Evolutionary conservation across 768 basidiomycete genomes (phyloP), one percentile per base, ranked within the genome.

Genomic region (Artomyces pyxidatus): DNA sequence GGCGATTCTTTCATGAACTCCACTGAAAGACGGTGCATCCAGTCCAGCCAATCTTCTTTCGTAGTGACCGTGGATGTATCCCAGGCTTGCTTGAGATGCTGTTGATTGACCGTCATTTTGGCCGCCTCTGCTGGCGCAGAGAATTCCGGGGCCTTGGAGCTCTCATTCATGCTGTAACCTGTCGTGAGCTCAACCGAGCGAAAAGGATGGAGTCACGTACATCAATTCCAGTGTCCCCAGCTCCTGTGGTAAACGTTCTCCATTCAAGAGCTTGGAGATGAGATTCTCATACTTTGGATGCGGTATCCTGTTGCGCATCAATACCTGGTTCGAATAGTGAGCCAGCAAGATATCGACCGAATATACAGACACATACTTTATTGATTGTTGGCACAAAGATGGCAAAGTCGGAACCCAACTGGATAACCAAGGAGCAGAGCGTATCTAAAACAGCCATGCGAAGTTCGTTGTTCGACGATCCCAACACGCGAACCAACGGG

Each of bases 1-100:
- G 96, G 95, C 0, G 95, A 97, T 55, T 98, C 93, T 61, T 94
- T 90, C 86, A 99, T 94, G 60, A 98, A 86, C 63, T 97, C 93
- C 2, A 93, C 88, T 16, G 91, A 83, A 8, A 99, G 76, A 14
- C 85, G 78, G 60, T 88, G 91, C 73, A 96, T 85, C 96, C 96
- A 99, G 32, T 93, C 91, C 16, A 76, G 69, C 96, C 96, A 99
- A 55, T 98, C 94, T 39, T 92, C 87, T 45, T 76, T 74, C 1
- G 87, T 87, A 22, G 75, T 69, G 6, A 89, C 75, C 52, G 79
- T 75, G 6, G 88, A 85, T 2, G 81, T 78, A 57, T 96, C 94
- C 95, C 96, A 99, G 1, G 94, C 93, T 59, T 91, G 84, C 65
- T 96, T 97, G 53, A 99, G 76, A 64, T 95, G 90, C 56, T 95